phyloP scores from a whole-genome alignment of 2,329 filamentous ascomycete genomes.

The Fusarium fracticaudum region DNA sequence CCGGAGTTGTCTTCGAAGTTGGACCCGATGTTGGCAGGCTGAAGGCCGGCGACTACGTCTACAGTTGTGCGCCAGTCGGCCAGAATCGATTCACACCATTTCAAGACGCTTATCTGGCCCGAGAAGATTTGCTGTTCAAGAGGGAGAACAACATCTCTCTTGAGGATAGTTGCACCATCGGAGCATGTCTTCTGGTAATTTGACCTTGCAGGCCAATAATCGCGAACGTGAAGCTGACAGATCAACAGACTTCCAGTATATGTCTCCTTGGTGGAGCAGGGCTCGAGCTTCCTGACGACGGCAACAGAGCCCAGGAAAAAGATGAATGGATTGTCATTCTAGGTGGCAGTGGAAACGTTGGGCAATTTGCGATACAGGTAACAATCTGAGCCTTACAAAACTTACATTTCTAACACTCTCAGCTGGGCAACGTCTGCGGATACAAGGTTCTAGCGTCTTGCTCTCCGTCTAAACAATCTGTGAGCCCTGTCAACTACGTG shows the following conservation, averaged over 20 bases:
- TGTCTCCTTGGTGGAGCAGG: slow-evolving; percentile 45
- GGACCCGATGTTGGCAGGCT: slow-evolving; percentile 45
- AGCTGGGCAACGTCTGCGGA: slow-evolving; percentile 49
- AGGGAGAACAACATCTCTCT: slow-evolving; percentile 38
- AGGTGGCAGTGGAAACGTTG: slow-evolving; percentile 49
- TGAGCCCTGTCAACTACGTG: background rate
- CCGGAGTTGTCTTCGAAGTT: slow-evolving; percentile 46
- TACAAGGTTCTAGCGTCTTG: slow-evolving; percentile 51
- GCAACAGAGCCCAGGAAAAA: slow-evolving; percentile 13
- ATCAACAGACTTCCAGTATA: slow-evolving; percentile 44
- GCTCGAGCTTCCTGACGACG: slow-evolving; percentile 36
- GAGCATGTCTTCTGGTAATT: slow-evolving; percentile 47
- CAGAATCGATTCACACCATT: slow-evolving; percentile 47
- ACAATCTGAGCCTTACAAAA: no score
- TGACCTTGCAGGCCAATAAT: background rate
- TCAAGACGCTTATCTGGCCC: slow-evolving; percentile 51
- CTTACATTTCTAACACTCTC: background rate
- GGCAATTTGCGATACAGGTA: slow-evolving; percentile 48
- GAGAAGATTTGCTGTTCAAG: slow-evolving; percentile 49
- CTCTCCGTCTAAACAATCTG: slow-evolving; percentile 44
- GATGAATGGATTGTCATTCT: slow-evolving; percentile 51
- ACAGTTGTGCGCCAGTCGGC: slow-evolving; percentile 49
- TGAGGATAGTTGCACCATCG: slow-evolving; percentile 48
- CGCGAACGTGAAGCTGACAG: background rate
- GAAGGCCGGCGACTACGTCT: slow-evolving; percentile 48